A percentile compares a stretch with the other conserved stretches of the same genome.
Evolutionary conservation across 179 eudicot genomes (phyloP).

Genomic region (Actinidia polygama): DNA sequence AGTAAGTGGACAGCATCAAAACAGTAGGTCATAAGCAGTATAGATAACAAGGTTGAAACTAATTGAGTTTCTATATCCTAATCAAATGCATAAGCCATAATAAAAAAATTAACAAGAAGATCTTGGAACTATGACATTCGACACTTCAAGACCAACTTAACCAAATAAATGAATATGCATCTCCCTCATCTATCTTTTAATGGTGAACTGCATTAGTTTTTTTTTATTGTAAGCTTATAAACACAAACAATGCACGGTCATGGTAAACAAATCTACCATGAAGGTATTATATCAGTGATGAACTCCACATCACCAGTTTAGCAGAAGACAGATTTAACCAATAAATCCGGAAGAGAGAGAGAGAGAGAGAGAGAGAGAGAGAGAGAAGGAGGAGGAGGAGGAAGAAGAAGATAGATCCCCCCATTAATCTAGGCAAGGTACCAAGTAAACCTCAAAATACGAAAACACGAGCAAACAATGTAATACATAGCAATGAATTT

Average conservation of each 20-base stretch:
- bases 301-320: not conserved
- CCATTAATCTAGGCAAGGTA: not conserved
- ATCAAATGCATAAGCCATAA: not conserved
- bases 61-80: not conserved
- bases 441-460: not conserved
- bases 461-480: not conserved
- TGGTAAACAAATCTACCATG: too few relatives aligned
- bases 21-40: not conserved
- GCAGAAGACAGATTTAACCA: not conserved
- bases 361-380: too few relatives aligned
- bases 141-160: not conserved
- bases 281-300: not conserved
- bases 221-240: not conserved
- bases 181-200: not conserved
- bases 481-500: not conserved
- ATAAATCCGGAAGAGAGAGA: not conserved
- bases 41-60: not conserved
- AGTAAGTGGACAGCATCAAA: not conserved
- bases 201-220: not conserved
- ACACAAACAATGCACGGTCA: not conserved
- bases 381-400: too few relatives aligned
- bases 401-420: too few relatives aligned
- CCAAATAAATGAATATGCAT: conserved; percentile 8
- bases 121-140: not conserved
- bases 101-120: not conserved